These are phyloP conservation scores for Syncephalastrum racemosum DNA, from an alignment of 371 early-diverging fungal species.

Conservation along the genomic window DNA sequence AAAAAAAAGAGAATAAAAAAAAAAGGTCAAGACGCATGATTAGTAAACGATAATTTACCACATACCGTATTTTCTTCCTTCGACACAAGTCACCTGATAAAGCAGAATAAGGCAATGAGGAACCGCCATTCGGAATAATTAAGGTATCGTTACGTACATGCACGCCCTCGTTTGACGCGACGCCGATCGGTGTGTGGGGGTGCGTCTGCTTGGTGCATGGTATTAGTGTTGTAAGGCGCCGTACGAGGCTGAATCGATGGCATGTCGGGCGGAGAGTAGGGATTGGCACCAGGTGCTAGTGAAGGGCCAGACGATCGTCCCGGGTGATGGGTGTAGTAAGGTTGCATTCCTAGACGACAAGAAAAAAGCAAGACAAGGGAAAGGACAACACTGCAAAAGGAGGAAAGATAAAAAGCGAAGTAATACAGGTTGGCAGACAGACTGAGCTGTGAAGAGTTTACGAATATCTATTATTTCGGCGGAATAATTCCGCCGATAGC, in stretches of 20 bases:
- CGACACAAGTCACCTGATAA: constrained; percentile 20
- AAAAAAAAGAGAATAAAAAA: neutral
- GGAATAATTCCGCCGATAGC: too few relatives aligned
- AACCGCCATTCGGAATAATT: neutral
- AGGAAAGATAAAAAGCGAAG: neutral
- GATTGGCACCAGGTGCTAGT: neutral
- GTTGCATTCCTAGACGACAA: too few relatives aligned
- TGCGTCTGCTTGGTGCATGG: neutral
- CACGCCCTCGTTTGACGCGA: constrained; percentile 11
- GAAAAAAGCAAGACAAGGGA: neutral
- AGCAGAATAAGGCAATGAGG: neutral
- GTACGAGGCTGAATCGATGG: neutral
- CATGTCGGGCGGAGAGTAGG: neutral
- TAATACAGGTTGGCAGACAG: neutral
- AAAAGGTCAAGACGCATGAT: neutral
- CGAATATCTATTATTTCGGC: too few relatives aligned
- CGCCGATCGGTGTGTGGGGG: neutral
- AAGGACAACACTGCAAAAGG: neutral
- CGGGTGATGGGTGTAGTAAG: neutral
- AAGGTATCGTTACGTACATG: constrained; percentile 11
- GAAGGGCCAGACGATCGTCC: too few relatives aligned
- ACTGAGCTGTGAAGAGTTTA: neutral
- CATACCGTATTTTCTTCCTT: constrained; percentile 21
- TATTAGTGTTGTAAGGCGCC: neutral
- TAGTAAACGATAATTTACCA: neutral